A percentile compares a stretch with the other conserved stretches of the same genome.
Conservation (phyloP, 495 filamentous ascomycete genomes). For the Geopyxis carbonaria region DNA sequence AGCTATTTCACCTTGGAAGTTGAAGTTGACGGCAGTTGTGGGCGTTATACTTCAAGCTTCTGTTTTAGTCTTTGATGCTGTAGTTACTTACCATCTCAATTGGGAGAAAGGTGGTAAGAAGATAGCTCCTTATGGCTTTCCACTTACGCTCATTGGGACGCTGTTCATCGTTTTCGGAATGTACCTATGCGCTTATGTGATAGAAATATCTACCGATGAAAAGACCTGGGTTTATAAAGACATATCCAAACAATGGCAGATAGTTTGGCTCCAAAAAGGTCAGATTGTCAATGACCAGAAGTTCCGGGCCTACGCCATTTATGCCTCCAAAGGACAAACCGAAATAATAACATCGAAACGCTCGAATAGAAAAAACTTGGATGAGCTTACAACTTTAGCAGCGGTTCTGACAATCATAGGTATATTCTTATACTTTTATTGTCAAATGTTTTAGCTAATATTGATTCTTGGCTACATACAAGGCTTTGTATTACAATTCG, state of each 20-base stretch:
- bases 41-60: constrained; percentile 8
- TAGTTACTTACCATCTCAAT: constrained; percentile 6
- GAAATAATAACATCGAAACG: constrained; percentile 2
- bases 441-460: too few species aligned
- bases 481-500: too few species aligned
- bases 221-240: constrained; percentile 2
- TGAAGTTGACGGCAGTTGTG: constrained; percentile 2
- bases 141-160: constrained; percentile 9
- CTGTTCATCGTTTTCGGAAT: constrained; percentile 7
- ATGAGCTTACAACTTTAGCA: neutral
- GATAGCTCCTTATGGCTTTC: constrained; percentile 10
- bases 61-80: constrained; percentile 6
- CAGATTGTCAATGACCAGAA: constrained; percentile 10
- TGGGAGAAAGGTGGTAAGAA: constrained; percentile 3
- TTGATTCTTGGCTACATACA: too few species aligned
- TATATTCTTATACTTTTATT: too few species aligned
- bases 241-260: neutral
- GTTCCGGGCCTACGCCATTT: constrained; percentile 10
- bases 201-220: constrained; percentile 10
- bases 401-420: neutral
- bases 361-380: neutral
- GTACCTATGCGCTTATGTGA: constrained; percentile 9
- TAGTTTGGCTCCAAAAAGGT: constrained; percentile 14
- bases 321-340: constrained; percentile 1
- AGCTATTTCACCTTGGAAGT: neutral